Conservation (phyloP, 345 rosid genomes). For the Eutrema heterophyllum region DNA sequence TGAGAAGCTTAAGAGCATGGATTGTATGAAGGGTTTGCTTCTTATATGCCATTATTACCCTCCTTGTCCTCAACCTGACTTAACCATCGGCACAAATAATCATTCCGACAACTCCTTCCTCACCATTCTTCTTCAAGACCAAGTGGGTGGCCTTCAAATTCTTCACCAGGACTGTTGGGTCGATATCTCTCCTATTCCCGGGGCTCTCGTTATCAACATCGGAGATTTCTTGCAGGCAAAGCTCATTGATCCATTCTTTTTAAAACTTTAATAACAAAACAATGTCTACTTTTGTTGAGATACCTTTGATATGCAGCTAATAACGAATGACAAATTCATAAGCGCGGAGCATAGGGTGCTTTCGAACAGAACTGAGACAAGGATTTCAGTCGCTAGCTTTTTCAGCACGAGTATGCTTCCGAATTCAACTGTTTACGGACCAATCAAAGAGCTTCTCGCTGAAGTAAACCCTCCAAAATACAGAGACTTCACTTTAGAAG, state of each 20-base stretch:
- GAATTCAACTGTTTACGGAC: slow-evolving; percentile 27
- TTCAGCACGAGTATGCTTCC: slow-evolving; percentile 12
- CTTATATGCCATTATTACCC: slow-evolving; percentile 39
- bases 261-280: background rate
- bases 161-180: slow-evolving; percentile 38
- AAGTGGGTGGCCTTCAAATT: slow-evolving; percentile 47
- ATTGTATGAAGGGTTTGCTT: slow-evolving; percentile 23
- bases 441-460: slow-evolving; percentile 38
- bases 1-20: slow-evolving; percentile 29
- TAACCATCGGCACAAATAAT: slow-evolving; percentile 30
- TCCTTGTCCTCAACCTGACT: slow-evolving; percentile 45
- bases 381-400: slow-evolving; percentile 42
- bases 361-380: slow-evolving; percentile 26
- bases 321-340: slow-evolving; percentile 39
- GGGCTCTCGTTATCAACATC: slow-evolving; percentile 34
- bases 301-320: slow-evolving; percentile 20
- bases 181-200: slow-evolving; percentile 29
- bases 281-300: background rate
- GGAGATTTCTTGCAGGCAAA: slow-evolving; percentile 38
- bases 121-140: slow-evolving; percentile 45
- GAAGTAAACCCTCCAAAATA: slow-evolving; percentile 38
- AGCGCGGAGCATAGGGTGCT: slow-evolving; percentile 39
- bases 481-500: slow-evolving; percentile 11
- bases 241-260: background rate
- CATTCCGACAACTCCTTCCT: slow-evolving; percentile 36